phyloP scores from a whole-genome alignment of 208 protist species.

The Naegleria lovaniensis region DNA sequence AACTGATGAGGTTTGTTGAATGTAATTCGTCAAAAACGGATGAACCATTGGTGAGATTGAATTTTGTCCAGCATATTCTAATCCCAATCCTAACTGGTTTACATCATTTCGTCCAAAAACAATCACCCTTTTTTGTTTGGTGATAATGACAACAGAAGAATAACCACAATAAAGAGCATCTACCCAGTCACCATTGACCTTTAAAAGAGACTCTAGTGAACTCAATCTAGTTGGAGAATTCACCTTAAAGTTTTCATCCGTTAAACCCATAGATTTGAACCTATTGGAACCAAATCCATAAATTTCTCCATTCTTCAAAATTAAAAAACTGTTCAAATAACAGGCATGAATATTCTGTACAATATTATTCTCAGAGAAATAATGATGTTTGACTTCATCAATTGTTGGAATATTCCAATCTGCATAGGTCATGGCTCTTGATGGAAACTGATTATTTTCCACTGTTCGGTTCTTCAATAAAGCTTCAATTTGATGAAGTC shows the following conservation, averaged over 20 bases:
- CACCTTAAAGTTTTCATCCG: neutral
- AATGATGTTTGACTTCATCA: neutral
- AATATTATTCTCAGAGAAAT: neutral
- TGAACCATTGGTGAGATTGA: neutral
- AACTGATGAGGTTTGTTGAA: neutral
- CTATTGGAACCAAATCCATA: neutral
- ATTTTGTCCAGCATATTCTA: neutral
- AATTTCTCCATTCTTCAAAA: constrained; percentile 3
- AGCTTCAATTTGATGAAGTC: neutral
- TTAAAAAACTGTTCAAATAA: neutral
- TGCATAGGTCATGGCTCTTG: neutral
- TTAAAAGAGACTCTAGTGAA: neutral
- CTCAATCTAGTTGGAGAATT: neutral
- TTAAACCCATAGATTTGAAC: neutral
- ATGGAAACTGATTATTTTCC: neutral
- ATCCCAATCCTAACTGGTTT: neutral
- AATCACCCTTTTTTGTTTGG: neutral
- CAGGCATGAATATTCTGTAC: neutral
- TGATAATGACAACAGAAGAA: neutral
- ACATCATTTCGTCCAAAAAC: neutral
- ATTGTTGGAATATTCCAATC: neutral
- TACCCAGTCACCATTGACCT: neutral
- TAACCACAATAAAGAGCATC: neutral
- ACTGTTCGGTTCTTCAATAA: neutral
- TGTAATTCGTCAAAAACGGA: constrained; percentile 1